Conservation (phyloP, 2,329 filamentous ascomycete species). For the Neurospora sp. region DNA sequence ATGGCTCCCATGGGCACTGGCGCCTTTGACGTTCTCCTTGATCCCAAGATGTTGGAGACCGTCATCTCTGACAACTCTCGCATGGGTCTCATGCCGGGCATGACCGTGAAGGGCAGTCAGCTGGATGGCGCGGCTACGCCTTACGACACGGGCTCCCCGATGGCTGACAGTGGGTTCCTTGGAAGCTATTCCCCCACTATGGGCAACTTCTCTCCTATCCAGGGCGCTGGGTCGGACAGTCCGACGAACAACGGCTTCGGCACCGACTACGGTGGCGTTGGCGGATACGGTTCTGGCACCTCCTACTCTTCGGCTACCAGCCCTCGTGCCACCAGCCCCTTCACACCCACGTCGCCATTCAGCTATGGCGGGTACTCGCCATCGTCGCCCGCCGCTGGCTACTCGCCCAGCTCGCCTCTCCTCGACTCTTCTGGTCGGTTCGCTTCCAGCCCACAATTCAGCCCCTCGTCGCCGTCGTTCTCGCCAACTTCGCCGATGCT, state of each 20-base stretch:
- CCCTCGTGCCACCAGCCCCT: conserved; percentile 65
- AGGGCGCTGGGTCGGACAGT: conserved; percentile 62
- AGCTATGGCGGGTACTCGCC: conserved; percentile 59
- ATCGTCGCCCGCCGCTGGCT: conserved; percentile 63
- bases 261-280: conserved; percentile 41
- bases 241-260: conserved; percentile 49
- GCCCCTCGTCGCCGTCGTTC: conserved; percentile 53
- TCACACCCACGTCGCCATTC: conserved; percentile 59
- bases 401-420: conserved; percentile 69
- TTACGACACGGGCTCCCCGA: conserved; percentile 80
- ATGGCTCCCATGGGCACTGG: conserved; percentile 95
- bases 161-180: conserved; percentile 58
- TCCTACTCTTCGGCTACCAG: conserved; percentile 55
- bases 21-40: conserved; percentile 86
- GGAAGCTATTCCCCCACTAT: conserved; percentile 53
- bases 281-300: conserved; percentile 37
- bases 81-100: conserved; percentile 70
- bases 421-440: conserved; percentile 44
- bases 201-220: conserved; percentile 68
- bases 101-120: conserved; percentile 65
- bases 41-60: conserved; percentile 91
- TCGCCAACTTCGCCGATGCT: conserved; percentile 52
- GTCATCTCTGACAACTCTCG: conserved; percentile 88
- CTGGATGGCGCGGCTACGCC: conserved; percentile 83
- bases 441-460: conserved; percentile 53